Evolutionary conservation across 495 filamentous ascomycete genomes (phyloP).

Genomic region (Annulohypoxylon moriforme): DNA sequence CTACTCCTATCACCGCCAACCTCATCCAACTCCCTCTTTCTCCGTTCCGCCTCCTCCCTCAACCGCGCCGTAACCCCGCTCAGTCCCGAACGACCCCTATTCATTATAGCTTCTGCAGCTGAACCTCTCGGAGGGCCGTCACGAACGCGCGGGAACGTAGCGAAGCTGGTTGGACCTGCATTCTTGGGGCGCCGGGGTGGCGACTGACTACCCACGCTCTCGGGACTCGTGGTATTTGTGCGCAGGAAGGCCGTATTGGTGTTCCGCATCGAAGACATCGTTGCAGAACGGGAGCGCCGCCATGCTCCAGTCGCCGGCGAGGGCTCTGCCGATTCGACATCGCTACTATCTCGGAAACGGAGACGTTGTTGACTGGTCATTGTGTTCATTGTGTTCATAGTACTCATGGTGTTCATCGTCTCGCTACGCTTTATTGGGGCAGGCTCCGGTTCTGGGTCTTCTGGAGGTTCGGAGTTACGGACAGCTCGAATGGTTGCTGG

Average conservation of each 20-base stretch:
- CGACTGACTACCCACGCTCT: constrained; percentile 8
- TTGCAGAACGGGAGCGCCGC: not conserved
- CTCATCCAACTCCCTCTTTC: constrained; percentile 16
- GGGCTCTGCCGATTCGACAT: constrained; percentile 41
- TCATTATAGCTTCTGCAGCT: constrained; percentile 40
- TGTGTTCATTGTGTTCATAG: constrained; percentile 31
- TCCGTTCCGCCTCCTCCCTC: constrained; percentile 30
- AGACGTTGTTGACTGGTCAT: constrained; percentile 38
- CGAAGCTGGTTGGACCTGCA: constrained; percentile 36
- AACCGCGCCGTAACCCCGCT: constrained; percentile 16
- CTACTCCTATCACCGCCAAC: not conserved
- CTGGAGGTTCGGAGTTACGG: constrained; percentile 2
- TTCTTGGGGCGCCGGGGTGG: constrained; percentile 39
- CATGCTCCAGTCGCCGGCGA: constrained; percentile 27
- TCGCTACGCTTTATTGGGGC: not conserved
- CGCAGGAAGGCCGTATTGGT: constrained; percentile 37
- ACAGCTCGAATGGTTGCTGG: constrained; percentile 15
- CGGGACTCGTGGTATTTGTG: not conserved
- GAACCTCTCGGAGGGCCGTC: constrained; percentile 28
- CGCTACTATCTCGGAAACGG: constrained; percentile 47
- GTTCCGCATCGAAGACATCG: constrained; percentile 24
- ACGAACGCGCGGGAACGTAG: constrained; percentile 42
- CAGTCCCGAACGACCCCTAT: constrained; percentile 22
- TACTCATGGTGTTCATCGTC: constrained; percentile 33
- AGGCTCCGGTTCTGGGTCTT: not conserved